Conservation (phyloP, 2,329 filamentous ascomycete species). For the Cladophialophora bantiana region DNA sequence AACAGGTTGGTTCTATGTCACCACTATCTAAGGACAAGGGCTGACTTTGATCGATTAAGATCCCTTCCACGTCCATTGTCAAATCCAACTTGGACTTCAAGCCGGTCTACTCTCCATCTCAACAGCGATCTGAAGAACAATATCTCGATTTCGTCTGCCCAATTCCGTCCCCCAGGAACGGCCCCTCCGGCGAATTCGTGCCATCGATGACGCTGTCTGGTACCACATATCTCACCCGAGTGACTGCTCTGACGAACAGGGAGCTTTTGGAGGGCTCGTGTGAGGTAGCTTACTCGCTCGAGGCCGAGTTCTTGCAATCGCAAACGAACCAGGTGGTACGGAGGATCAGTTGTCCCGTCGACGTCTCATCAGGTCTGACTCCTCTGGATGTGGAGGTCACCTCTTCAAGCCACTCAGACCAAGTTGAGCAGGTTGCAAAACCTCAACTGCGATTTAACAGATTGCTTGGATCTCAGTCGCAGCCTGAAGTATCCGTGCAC, state of each 20-base stretch:
- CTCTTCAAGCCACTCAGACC: not conserved
- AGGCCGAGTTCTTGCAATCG: constrained; percentile 32
- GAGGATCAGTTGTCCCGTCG: constrained; percentile 30
- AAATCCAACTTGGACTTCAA: constrained; percentile 32
- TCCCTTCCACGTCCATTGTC: constrained; percentile 22
- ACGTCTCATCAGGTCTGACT: constrained; percentile 28
- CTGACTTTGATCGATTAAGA: constrained; percentile 8
- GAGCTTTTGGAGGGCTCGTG: constrained; percentile 34
- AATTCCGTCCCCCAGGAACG: constrained; percentile 16
- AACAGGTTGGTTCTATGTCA: constrained; percentile 13
- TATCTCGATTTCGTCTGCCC: constrained; percentile 31
- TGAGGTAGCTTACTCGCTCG: constrained; percentile 34
- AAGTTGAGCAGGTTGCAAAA: constrained; percentile 26
- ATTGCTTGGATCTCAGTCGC: constrained; percentile 16
- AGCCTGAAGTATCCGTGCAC: constrained; percentile 27
- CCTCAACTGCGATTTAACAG: constrained; percentile 24
- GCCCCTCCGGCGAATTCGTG: constrained; percentile 19
- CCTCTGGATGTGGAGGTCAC: constrained; percentile 31
- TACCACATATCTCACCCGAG: constrained; percentile 33
- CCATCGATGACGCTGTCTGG: constrained; percentile 33
- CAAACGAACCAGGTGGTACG: constrained; percentile 24
- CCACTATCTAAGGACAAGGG: not conserved
- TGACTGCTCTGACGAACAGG: constrained; percentile 30
- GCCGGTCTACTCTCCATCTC: constrained; percentile 28
- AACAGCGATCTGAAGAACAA: constrained; percentile 28